Evolutionary conservation across 1,139 yeast species (phyloP).

Genomic region (Saccharomycopsis hybrid): DNA sequence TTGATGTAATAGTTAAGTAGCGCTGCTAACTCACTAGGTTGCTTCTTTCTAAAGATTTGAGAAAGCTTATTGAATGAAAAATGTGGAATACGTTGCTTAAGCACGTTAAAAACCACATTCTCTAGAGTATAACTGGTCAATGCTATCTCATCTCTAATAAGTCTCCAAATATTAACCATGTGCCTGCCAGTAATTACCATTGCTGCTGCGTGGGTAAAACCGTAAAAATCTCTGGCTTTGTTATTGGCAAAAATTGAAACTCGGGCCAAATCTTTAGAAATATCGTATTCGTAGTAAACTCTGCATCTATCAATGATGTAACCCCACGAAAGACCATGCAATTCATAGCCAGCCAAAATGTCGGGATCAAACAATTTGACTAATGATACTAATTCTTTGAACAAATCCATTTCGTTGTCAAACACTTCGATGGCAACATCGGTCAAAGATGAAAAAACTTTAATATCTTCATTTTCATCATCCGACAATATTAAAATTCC

Average conservation of each 20-base stretch:
- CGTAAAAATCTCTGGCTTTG: constrained; percentile 71
- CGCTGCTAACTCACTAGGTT: constrained; percentile 29
- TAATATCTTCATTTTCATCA: background rate
- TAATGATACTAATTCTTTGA: constrained; percentile 47
- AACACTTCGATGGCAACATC: constrained; percentile 31
- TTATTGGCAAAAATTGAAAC: constrained; percentile 43
- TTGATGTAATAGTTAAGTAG: constrained; percentile 47
- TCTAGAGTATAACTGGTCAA: constrained; percentile 71
- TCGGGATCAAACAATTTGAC: constrained; percentile 77
- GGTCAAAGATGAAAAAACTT: constrained; percentile 7
- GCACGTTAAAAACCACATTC: constrained; percentile 59
- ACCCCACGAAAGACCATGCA: constrained; percentile 84
- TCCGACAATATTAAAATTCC: constrained; percentile 32
- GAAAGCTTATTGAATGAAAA: constrained; percentile 33
- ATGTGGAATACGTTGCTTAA: constrained; percentile 23
- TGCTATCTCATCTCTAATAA: constrained; percentile 54
- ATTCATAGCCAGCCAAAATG: constrained; percentile 77
- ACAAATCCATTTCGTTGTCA: constrained; percentile 48
- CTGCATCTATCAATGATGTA: constrained; percentile 65
- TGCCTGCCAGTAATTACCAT: constrained; percentile 73
- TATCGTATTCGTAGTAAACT: constrained; percentile 41
- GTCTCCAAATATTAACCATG: constrained; percentile 78
- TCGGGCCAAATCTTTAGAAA: constrained; percentile 47
- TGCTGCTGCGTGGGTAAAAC: constrained; percentile 69
- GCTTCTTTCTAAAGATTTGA: constrained; percentile 12